A percentile compares a stretch with the other conserved stretches of the same genome.
Conservation (phyloP, 2,329 filamentous ascomycete genomes). For the Clathrospora elynae region DNA sequence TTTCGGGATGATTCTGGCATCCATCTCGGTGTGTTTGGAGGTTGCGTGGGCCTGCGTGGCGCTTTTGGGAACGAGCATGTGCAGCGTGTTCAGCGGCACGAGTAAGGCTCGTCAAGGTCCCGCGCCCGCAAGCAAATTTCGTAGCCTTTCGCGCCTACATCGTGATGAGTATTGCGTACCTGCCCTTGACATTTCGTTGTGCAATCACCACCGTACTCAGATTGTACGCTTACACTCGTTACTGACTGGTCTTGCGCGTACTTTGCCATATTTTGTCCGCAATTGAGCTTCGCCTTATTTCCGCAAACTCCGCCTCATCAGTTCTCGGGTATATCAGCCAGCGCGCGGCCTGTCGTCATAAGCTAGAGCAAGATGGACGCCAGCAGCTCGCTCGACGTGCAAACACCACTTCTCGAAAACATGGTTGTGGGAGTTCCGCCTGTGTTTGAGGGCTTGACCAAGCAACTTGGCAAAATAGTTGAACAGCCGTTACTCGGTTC, state of each 20-base stretch:
- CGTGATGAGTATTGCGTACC: not conserved
- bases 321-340: slow-evolving; percentile 18
- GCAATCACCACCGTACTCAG: not conserved
- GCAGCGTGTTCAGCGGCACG: slow-evolving; percentile 6
- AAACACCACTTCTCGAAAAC: slow-evolving; percentile 44
- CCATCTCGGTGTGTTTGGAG: slow-evolving; percentile 3
- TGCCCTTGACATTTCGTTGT: not conserved
- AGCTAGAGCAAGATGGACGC: slow-evolving; percentile 22
- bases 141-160: not conserved
- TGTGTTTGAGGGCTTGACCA: slow-evolving; percentile 44
- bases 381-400: slow-evolving; percentile 32
- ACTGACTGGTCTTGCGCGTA: slow-evolving; percentile 1
- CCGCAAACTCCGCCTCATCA: slow-evolving; percentile 20
- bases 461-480: slow-evolving; percentile 41
- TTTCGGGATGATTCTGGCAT: slow-evolving; percentile 10
- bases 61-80: slow-evolving; percentile 7
- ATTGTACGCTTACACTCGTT: not conserved
- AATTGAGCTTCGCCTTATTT: slow-evolving; percentile 6
- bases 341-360: slow-evolving; percentile 22
- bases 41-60: slow-evolving; percentile 5
- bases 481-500: slow-evolving; percentile 45
- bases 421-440: slow-evolving; percentile 47
- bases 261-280: slow-evolving; percentile 1
- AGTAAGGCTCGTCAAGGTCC: not conserved
- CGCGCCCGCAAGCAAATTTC: slow-evolving; percentile 10